A percentile compares a stretch with the other conserved stretches of the same genome.
These are phyloP conservation scores for Aspergillus unguis DNA, from an alignment of 2,329 filamentous ascomycete genomes.

Conservation along the genomic window DNA sequence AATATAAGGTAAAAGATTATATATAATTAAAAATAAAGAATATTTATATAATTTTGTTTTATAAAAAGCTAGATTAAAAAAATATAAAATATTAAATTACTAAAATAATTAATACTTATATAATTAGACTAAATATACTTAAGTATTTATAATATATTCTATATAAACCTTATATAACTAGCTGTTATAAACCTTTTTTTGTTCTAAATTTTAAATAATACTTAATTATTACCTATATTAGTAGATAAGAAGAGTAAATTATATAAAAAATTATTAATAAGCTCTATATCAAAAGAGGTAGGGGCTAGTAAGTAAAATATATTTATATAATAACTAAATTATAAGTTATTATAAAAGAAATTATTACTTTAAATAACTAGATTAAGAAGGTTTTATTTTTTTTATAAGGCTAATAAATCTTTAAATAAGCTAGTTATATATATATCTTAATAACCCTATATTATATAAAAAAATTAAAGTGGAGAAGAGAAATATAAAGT, in stretches of 20 bases:
- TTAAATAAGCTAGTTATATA: no score
- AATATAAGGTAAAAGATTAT: neutral
- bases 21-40: neutral
- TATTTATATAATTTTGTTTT: neutral
- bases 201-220: neutral
- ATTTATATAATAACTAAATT: no score
- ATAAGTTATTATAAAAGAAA: no score
- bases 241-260: neutral
- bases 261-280: neutral
- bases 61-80: neutral
- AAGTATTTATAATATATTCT: neutral
- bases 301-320: neutral
- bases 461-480: no score
- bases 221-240: neutral
- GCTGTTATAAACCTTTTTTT: neutral
- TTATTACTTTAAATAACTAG: no score
- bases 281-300: neutral
- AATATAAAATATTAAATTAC: neutral
- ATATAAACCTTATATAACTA: neutral
- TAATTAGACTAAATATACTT: neutral
- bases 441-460: no score
- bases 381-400: no score
- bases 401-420: no score
- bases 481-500: no score
- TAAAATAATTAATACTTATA: no score